phyloP scores from a whole-genome alignment of 441 rosid species.

The Erodium chrysanthum region DNA sequence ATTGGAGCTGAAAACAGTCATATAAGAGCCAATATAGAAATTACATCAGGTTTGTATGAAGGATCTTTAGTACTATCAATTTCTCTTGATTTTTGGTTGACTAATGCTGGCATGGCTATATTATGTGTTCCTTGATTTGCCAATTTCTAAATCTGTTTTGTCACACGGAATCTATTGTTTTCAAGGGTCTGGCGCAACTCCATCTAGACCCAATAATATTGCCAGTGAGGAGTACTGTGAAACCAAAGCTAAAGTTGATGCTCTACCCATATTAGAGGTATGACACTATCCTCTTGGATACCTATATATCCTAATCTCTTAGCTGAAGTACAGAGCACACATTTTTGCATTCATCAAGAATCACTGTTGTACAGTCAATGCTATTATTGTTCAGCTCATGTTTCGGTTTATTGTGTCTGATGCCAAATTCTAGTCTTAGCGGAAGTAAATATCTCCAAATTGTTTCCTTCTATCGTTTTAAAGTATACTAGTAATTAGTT shows the following conservation, averaged over 20 bases:
- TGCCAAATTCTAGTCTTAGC: neutral
- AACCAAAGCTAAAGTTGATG: slow-evolving; percentile 41
- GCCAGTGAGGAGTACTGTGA: slow-evolving; percentile 38
- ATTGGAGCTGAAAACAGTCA: slow-evolving; percentile 46
- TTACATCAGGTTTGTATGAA: slow-evolving; percentile 39
- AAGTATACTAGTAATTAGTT: slow-evolving; percentile 1
- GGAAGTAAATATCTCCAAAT: too few species aligned
- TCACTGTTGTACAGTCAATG: neutral
- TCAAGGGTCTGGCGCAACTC: slow-evolving; percentile 43
- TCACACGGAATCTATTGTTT: slow-evolving; percentile 16
- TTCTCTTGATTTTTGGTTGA: neutral
- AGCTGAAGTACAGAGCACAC: neutral
- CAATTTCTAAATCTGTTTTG: slow-evolving; percentile 22
- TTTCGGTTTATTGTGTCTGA: neutral
- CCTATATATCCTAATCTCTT: neutral
- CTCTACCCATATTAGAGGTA: slow-evolving; percentile 51
- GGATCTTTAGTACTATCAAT: slow-evolving; percentile 7
- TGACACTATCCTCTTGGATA: neutral
- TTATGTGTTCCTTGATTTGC: slow-evolving; percentile 9
- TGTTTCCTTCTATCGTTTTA: slow-evolving; percentile 11
- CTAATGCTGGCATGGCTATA: slow-evolving; percentile 16
- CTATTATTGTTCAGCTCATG: neutral
- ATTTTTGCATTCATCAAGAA: slow-evolving; percentile 2
- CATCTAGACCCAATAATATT: slow-evolving; percentile 40
- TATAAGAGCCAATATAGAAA: slow-evolving; percentile 47